Base-by-base conservation (phyloP, 768 basidiomycete genomes). In the Chlorophyllum brunneum region DNA sequence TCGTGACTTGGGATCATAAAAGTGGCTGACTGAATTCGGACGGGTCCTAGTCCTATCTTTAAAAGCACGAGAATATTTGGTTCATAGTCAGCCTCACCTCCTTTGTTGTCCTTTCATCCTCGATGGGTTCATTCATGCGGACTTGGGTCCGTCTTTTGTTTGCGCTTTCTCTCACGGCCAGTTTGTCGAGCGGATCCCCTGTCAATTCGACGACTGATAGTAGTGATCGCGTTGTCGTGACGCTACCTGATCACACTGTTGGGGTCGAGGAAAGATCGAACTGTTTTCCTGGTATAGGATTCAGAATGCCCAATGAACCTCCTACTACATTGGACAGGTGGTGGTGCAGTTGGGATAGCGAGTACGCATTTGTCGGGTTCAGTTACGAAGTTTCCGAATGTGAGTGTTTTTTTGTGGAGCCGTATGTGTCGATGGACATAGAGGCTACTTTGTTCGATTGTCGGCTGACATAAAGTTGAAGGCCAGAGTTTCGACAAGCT, bases 361-460 rank as follows among this genome's bases (percentile, higher is more conserved):
- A 91, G 62, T 88, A 87, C 58, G 88, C 79, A 0, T 90, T 90
- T 62, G 66, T 89, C 44, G 88, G 86, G 0, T 85, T 90, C 66
- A 85, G 85, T 63, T 90, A 90, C 58, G 86, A 86, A 59, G 73
- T 89, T 20, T 78, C 82, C 36, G 73, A 69, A 9, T 88, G 86
- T 85, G 58, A 43, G 79, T 62, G 10, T 26, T n/a, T 16, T 2
- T 3, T 16, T 37, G 22, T 9, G 15, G 13, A 18, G 2, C 7
- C 2, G 4, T 18, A 27, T 16, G n/a, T 48, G 8, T 9, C 16
- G 10, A 2, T 15, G 8, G 4, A 26, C 44, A 16, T 18, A 3
- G n/a, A 30, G 16, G 2, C 20, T 18, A 33, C 30, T 20, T 8
- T 30, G n/a, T 3, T 3, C n/a, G n/a, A 4, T 3, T 20, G n/a